Base-by-base conservation (phyloP, 2,329 filamentous ascomycete genomes). In the Alternaria sp. region DNA sequence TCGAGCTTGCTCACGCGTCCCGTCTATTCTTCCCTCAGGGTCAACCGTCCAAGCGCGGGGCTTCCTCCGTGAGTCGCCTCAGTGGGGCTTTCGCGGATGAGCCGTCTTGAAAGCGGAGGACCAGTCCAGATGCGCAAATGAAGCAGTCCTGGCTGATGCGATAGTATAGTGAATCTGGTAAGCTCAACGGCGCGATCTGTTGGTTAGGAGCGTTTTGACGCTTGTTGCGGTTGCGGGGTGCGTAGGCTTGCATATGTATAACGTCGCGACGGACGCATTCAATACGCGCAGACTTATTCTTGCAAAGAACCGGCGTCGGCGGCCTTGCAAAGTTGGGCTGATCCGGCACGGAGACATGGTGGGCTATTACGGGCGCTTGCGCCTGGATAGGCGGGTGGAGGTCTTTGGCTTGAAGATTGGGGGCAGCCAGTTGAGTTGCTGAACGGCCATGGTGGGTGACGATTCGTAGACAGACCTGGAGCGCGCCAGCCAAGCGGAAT, bases 341-440 rank as follows among this genome's bases (percentile, higher is more conserved):
- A 65, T 51, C 69, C 66, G 67, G 65, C 66, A 70, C 69, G 67
- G 65, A 67, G 65, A 60, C 68, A 70, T 73, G 67, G 65, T 72
- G 67, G 69, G 66, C 59, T 61, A 69, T 44, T 65, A 64, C 73
- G 74, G 70, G 76, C 76, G 76, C 75, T 77, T 77, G 75, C 74
- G 73, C 73, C 67, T 74, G 69, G 67, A 63, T 63, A 62, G 70
- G 66, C 70, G 71, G 73, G 70, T 72, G 68, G 72, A 74, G 67
- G 71, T 69, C 41, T 57, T 32, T 57, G 57, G 53, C 45, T 74
- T 53, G 69, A 69, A 65, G 63, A 58, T 62, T 64, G 66, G 70
- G 67, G 66, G 64, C 65, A 63, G 65, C 69, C 71, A 73, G 69
- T 76, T 68, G 69, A 71, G 70, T 74, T 64, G 70, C 68, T 66